Evolutionary conservation across 2,329 filamentous ascomycete species (phyloP).

Genomic region (Trichoderma simmonsii): DNA sequence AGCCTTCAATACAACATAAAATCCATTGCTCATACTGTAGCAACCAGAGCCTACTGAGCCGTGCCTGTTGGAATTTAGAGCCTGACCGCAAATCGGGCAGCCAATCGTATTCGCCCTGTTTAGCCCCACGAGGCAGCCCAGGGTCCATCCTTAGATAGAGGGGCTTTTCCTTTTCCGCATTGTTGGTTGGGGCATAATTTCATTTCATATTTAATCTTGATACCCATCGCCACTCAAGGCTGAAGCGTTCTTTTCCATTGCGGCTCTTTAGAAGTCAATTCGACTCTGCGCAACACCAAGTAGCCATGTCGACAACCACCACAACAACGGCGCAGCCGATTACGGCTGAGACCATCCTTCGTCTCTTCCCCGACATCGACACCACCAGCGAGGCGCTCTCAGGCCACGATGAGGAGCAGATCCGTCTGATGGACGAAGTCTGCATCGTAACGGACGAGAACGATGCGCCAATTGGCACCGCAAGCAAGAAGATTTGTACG

Average conservation of each 20-base stretch:
- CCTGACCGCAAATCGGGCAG: background rate
- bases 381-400: constrained; percentile 71
- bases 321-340: constrained; percentile 59
- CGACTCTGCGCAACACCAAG: background rate
- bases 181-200: background rate
- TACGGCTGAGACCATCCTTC: constrained; percentile 81
- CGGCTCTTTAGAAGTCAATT: background rate
- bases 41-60: background rate
- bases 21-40: background rate
- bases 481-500: constrained; percentile 96
- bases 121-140: background rate
- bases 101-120: background rate
- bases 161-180: background rate
- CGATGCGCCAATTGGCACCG: constrained; percentile 89
- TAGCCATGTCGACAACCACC: constrained; percentile 28
- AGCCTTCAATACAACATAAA: too few relatives aligned
- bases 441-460: constrained; percentile 96
- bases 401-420: constrained; percentile 96
- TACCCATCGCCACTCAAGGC: constrained; percentile 8
- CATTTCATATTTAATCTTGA: constrained; percentile 14
- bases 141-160: background rate
- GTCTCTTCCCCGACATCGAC: constrained; percentile 81
- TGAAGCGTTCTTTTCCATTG: background rate
- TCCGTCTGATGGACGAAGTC: constrained; percentile 96
- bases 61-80: background rate